These are phyloP conservation scores for Phyllosticta capitalensis DNA, from an alignment of 2,329 filamentous ascomycete genomes.

Conservation along the genomic window DNA sequence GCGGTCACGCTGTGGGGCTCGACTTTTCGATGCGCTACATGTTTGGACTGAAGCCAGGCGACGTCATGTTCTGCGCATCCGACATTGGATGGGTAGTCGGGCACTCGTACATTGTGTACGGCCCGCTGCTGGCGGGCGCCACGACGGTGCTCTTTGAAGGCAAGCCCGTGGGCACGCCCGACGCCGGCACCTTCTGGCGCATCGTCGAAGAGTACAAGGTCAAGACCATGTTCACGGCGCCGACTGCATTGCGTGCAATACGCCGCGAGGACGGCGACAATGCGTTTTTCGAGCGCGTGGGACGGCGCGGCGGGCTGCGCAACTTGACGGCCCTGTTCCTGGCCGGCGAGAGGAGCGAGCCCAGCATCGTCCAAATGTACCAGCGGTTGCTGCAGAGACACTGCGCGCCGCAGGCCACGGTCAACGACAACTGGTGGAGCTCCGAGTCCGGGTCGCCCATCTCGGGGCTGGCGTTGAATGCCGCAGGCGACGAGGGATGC, in stretches of 20 bases:
- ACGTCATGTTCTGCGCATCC: conserved; percentile 70
- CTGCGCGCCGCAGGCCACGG: conserved; percentile 52
- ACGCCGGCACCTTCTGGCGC: conserved; percentile 82
- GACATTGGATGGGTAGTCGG: conserved; percentile 93
- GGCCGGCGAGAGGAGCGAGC: conserved; percentile 82
- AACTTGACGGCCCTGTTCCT: conserved; percentile 68
- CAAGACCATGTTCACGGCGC: conserved; percentile 76
- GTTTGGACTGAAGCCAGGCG: conserved; percentile 72
- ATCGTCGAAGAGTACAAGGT: conserved; percentile 77
- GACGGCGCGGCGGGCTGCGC: conserved; percentile 59
- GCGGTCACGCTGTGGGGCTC: conserved; percentile 78
- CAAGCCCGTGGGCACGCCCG: conserved; percentile 84
- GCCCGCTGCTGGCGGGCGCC: conserved; percentile 73
- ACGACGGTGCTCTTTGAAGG: conserved; percentile 85
- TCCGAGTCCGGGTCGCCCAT: conserved; percentile 62
- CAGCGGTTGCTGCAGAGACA: conserved; percentile 61
- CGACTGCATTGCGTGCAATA: conserved; percentile 79
- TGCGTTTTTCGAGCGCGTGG: conserved; percentile 51
- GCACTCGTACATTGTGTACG: conserved; percentile 82
- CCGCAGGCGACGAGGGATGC: conserved; percentile 39
- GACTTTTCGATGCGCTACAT: conserved; percentile 74
- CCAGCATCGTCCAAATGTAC: conserved; percentile 73
- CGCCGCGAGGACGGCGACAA: conserved; percentile 76
- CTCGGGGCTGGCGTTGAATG: conserved; percentile 54
- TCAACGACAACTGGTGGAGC: conserved; percentile 68